Base-by-base conservation (phyloP, 176 grass and related monocot genomes). In the Bothriochloa decipiens region DNA sequence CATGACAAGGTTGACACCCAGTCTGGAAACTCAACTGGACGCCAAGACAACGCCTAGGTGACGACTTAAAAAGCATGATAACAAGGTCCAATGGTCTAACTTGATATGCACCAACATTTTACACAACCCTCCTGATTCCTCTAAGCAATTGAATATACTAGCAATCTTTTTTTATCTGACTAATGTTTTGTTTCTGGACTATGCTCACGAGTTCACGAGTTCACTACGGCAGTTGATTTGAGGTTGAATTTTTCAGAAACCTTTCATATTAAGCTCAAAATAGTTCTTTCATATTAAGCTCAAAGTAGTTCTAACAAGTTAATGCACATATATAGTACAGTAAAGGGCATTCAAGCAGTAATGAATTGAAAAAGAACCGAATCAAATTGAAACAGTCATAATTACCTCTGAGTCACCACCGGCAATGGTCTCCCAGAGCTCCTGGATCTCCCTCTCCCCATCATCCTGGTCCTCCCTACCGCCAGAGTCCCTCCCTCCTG, bases 361-460 rank as follows among this genome's bases (percentile, higher is more conserved):
- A 14, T n/a, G 11, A 5, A 39, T 16, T 29, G 7, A 37, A 18
- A 20, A 73, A 13, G 12, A 84, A 32, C 26, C 29, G 4, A 25
- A 26, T 20, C 17, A 42, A 65, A 84, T 22, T 11, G n/a, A 68
- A 78, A 74, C 9, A 20, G 60, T 23, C 36, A 65, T 17, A 5
- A 3, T 90, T 76, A 97, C 92, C 95, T 97, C 91, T 0, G 91
- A 95, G 58, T 89, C 84, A 1, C 84, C 92, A 13, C 95, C 92
- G 0, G 87, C 93, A 8, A 96, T 87, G 71, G 93, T 95, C 73
- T 98, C 82, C 96, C 96, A 95, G 64, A 98, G 86, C 68, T 98
- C 96, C 68, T 84, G 87, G 37, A 92, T 91, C 71, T 95, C 96
- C 63, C 80, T 82, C 45, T 95, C 89, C 43, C 88, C 87, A 3